Evolutionary conservation across 495 filamentous ascomycete species (phyloP).

Genomic region (Aspergillus kassunensis): DNA sequence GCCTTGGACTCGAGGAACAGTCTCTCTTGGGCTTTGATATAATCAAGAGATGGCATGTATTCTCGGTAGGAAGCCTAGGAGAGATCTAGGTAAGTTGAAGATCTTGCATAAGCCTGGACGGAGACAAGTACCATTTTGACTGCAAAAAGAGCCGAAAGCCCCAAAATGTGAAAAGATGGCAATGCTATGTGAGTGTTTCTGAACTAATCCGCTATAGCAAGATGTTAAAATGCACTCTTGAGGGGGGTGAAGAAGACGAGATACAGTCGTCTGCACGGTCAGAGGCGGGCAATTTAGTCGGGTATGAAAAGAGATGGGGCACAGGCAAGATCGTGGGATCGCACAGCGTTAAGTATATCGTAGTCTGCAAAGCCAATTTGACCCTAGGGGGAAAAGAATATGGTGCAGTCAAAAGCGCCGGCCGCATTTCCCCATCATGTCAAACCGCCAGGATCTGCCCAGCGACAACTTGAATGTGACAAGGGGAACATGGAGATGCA

Average conservation of each 20-base stretch:
- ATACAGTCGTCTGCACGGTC: too few species aligned
- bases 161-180: not conserved
- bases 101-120: too few species aligned
- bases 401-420: conserved; percentile 8
- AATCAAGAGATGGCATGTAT: conserved; percentile 4
- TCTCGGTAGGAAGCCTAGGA: not conserved
- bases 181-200: too few species aligned
- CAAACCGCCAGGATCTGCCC: conserved; percentile 1
- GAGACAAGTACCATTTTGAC: conserved; percentile 7
- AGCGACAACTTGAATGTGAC: conserved; percentile 13
- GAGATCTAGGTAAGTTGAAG: not conserved
- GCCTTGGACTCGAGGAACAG: not conserved
- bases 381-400: conserved; percentile 7
- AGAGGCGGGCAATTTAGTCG: conserved; percentile 5
- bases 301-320: conserved; percentile 6
- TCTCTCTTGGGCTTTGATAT: conserved; percentile 7
- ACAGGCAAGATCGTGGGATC: conserved; percentile 5
- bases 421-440: not conserved
- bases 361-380: not conserved
- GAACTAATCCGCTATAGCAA: too few species aligned
- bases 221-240: too few species aligned
- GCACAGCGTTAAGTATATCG: conserved; percentile 17
- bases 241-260: too few species aligned
- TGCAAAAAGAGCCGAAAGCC: conserved; percentile 3
- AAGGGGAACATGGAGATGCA: conserved; percentile 12